Conservation (phyloP, 1,139 yeast genomes). For the Nakaseomyces bracarensis region DNA sequence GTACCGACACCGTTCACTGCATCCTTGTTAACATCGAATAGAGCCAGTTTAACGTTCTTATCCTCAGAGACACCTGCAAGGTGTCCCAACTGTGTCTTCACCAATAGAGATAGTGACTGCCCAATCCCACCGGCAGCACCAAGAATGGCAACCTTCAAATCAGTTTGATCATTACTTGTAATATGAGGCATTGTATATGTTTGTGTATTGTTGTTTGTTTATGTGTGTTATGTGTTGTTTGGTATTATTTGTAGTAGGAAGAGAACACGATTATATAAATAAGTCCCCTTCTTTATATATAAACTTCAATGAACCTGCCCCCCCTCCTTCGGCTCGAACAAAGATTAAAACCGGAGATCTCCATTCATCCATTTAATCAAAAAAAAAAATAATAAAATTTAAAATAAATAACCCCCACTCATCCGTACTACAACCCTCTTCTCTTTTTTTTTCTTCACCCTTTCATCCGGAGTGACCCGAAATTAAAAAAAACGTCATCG, state of each 20-base stretch:
- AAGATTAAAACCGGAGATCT: neutral
- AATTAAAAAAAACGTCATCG: too few relatives aligned
- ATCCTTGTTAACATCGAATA: slow-evolving; percentile 59
- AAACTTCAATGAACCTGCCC: too few relatives aligned
- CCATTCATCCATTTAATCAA: neutral
- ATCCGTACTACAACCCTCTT: too few relatives aligned
- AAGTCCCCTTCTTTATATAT: neutral
- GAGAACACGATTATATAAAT: neutral
- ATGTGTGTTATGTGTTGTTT: neutral
- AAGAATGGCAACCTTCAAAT: slow-evolving; percentile 53
- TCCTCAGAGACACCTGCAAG: slow-evolving; percentile 34
- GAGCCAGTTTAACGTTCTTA: slow-evolving; percentile 30
- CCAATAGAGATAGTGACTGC: slow-evolving; percentile 79
- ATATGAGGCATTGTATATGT: slow-evolving; percentile 21
- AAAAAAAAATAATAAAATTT: slow-evolving; percentile 6
- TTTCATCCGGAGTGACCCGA: too few relatives aligned
- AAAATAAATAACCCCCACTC: too few relatives aligned
- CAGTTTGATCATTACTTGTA: slow-evolving; percentile 8
- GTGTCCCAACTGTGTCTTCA: slow-evolving; percentile 46
- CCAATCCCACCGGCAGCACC: slow-evolving; percentile 92
- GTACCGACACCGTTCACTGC: slow-evolving; percentile 84
- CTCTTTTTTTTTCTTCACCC: too few relatives aligned
- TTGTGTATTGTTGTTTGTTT: neutral
- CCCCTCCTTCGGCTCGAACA: neutral
- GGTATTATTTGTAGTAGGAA: neutral